Evolutionary conservation across 2,329 filamentous ascomycete species (phyloP).

Genomic region (Aspergillus quadrilineatus): DNA sequence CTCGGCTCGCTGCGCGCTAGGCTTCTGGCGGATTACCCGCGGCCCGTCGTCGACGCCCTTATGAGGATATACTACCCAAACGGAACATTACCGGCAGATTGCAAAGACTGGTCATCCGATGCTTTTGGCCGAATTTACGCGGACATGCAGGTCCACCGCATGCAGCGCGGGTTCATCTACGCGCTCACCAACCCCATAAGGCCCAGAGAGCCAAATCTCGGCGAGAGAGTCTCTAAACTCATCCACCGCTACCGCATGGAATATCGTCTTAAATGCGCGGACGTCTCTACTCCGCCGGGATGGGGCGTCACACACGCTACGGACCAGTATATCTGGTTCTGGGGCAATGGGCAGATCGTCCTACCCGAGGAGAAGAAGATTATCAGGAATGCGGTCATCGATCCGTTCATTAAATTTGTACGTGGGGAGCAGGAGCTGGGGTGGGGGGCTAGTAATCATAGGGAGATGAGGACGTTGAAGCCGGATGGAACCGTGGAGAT

Average conservation of each 20-base stretch:
- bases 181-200: constrained; percentile 36
- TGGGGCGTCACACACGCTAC: constrained; percentile 58
- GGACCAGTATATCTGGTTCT: constrained; percentile 58
- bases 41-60: constrained; percentile 43
- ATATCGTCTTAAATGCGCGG: constrained; percentile 51
- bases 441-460: constrained; percentile 29
- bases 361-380: constrained; percentile 46
- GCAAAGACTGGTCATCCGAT: constrained; percentile 48
- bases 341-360: constrained; percentile 49
- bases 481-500: constrained; percentile 48
- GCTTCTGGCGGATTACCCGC: constrained; percentile 55
- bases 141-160: constrained; percentile 55
- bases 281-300: constrained; percentile 41
- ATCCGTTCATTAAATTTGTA: constrained; percentile 32
- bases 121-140: constrained; percentile 57
- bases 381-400: constrained; percentile 32
- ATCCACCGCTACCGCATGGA: constrained; percentile 56
- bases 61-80: constrained; percentile 47
- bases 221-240: constrained; percentile 44
- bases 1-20: constrained; percentile 46
- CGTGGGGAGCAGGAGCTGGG: constrained; percentile 17
- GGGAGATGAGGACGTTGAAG: constrained; percentile 47
- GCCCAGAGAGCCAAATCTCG: constrained; percentile 8
- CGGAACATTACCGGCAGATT: constrained; percentile 39
- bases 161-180: constrained; percentile 53